Evolutionary conservation across 73 alveolate species (phyloP), one percentile per base, ranked within the genome.

Genomic region (Tetrahymena thermophila): DNA sequence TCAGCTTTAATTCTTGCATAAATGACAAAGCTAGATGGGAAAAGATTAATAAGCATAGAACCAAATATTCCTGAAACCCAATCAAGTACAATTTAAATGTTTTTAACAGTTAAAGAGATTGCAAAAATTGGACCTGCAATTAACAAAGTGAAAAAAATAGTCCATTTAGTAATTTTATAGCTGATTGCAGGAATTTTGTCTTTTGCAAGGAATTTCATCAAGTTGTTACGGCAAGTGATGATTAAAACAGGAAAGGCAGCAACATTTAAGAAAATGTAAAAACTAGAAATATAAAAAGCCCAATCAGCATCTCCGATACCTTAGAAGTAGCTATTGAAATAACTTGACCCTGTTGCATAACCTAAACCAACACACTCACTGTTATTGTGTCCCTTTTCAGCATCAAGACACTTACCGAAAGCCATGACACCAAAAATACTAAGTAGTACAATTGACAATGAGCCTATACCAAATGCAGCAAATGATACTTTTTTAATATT

Each of bases 241-340:
- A 94, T 94, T 42, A 94, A 71, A 21, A 94, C 96, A 1, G 96
- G 95, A 23, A 94, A 85, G 16, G 96, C 96, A 11, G 96, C 96
- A 85, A 95, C 93, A 85, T 95, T 95, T 42, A 95, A 35, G 56
- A 95, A 95, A 94, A 95, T 95, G 31, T 95, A 95, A 95, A 85
- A 95, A 43, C 97, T 95, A 23, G 94, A 85, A 35, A 95, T 95
- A 95, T 89, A 95, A 56, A 85, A 95, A 13, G 95, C 97, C 97
- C 97, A 95, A 34, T 43, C 50, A 10, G 94, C 85, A 71, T 71
- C 89, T 71, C 89, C 89, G 1, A 71, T 71, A 71, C 37, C 37
- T 71, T 71, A 28, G 40, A 71, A 71, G 37, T 71, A 71, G 17
- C 37, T 28, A 31, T 71, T 71, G 42, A 71, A 71, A 13, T 28